phyloP scores from a whole-genome alignment of 139 green algal genomes.

The Tetradesmus obliquus region DNA sequence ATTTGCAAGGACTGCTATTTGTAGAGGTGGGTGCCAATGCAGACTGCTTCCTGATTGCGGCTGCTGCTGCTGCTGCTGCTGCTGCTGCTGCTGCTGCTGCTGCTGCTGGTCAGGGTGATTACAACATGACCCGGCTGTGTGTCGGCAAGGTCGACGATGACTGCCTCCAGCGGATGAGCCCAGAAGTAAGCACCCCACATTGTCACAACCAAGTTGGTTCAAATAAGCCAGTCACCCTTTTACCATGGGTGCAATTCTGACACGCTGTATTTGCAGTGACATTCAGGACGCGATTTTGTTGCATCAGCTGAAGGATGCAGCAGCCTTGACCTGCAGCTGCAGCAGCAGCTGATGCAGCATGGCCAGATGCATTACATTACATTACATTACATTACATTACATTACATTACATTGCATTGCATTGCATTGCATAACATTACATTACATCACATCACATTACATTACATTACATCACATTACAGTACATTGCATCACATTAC shows the following conservation, averaged over 20 bases:
- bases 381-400: neutral
- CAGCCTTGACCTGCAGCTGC: no score
- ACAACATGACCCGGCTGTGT: neutral
- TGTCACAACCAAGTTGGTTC: no score
- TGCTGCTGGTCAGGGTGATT: neutral
- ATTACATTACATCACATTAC: neutral
- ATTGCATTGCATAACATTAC: neutral
- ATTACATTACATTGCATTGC: neutral
- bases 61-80: neutral
- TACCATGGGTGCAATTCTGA: no score
- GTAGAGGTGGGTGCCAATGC: no score
- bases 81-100: neutral
- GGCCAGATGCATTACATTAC: neutral
- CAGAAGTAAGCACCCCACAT: neutral
- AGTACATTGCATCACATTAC: neutral
- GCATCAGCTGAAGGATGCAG: no score
- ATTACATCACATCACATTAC: neutral
- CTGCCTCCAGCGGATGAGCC: neutral
- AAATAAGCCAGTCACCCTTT: no score
- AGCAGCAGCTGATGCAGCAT: neutral
- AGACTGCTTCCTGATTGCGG: neutral
- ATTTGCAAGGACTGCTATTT: no score
- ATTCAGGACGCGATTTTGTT: no score
- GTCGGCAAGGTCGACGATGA: neutral
- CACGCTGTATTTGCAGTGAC: no score